Evolutionary conservation across 768 basidiomycete genomes (phyloP), one percentile per base, ranked within the genome.

Genomic region (Glaciozyma antarctica): DNA sequence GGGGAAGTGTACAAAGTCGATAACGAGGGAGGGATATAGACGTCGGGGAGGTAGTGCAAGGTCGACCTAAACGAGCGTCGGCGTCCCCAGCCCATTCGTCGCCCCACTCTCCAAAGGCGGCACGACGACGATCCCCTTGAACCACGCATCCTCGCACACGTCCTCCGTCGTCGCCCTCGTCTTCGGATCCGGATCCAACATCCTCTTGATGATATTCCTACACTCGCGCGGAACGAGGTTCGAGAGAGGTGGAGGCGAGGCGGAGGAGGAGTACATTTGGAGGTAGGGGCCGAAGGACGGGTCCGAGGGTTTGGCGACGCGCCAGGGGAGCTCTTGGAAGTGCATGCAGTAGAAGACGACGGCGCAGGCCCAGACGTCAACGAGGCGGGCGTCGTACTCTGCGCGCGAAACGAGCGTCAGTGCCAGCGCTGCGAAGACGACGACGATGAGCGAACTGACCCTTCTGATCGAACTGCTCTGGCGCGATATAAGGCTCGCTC

Each of bases 401-500:
- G 76, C 7, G 41, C 7, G 1, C 43, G 28, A 19, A 19, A 6
- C 28, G 26, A 47, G 19, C 21, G 24, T 51, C 26, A 57, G n/a
- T n/a, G 12, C 24, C 19, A 30, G 47, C 53, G 63, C 19, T 19
- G 41, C 38, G 19, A 59, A 58, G 64, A 47, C 57, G 64, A 38
- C 63, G 61, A 71, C 62, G 69, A 77, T 79, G 47, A 34, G 12
- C n/a, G 70, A 15, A 81, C 91, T 84, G 81, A 94, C 94, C 91
- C 85, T 95, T 93, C 74, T 87, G 85, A 72, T 91, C 79, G 74
- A 97, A 99, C 78, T 95, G 90, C 77, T 99, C 94, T 34, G 95
- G 95, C 13, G 94, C 94, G 74, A 99, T 99, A 78, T 99, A 99
- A 1, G 94, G 94, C 75, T 99, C 94, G 73, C 89, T 92, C 30